phyloP scores from a whole-genome alignment of 1,284 basidiomycete genomes.

The Mycena sp. region DNA sequence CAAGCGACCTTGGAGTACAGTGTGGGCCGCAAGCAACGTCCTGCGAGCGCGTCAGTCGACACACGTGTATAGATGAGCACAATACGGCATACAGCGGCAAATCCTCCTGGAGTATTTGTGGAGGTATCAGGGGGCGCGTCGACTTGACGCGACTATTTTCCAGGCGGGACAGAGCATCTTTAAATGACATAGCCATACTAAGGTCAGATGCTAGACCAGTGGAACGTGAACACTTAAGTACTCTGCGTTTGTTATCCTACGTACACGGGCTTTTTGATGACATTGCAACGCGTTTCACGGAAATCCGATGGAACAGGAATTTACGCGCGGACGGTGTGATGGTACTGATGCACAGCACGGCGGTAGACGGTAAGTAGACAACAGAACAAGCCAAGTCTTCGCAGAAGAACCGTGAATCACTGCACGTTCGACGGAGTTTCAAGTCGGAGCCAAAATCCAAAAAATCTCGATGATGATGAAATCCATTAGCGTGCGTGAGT shows the following conservation, averaged over 20 bases:
- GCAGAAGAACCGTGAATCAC: no score
- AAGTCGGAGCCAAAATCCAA: no score
- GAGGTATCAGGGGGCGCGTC: slow-evolving; percentile 89
- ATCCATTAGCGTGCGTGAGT: no score
- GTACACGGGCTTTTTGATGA: slow-evolving; percentile 16
- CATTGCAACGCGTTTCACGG: slow-evolving; percentile 1
- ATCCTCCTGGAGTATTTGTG: slow-evolving; percentile 93
- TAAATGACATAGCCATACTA: slow-evolving; percentile 72
- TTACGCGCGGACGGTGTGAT: no score
- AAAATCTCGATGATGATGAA: no score
- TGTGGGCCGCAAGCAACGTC: slow-evolving; percentile 77
- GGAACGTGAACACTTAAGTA: neutral
- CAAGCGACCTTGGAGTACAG: slow-evolving; percentile 86
- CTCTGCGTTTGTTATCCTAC: slow-evolving; percentile 3
- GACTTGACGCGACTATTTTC: slow-evolving; percentile 90
- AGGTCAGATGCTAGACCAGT: slow-evolving; percentile 41
- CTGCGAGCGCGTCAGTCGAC: slow-evolving; percentile 45
- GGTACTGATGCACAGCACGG: no score
- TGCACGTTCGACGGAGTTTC: no score
- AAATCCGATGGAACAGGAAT: neutral
- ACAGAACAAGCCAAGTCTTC: no score
- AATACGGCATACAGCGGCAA: slow-evolving; percentile 67
- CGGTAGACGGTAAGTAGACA: no score
- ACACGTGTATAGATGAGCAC: slow-evolving; percentile 12
- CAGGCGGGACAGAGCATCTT: slow-evolving; percentile 81